A percentile compares a stretch with the other conserved stretches of the same genome.
Conservation (phyloP, 2,329 filamentous ascomycete species). For the Phialophora chinensis region DNA sequence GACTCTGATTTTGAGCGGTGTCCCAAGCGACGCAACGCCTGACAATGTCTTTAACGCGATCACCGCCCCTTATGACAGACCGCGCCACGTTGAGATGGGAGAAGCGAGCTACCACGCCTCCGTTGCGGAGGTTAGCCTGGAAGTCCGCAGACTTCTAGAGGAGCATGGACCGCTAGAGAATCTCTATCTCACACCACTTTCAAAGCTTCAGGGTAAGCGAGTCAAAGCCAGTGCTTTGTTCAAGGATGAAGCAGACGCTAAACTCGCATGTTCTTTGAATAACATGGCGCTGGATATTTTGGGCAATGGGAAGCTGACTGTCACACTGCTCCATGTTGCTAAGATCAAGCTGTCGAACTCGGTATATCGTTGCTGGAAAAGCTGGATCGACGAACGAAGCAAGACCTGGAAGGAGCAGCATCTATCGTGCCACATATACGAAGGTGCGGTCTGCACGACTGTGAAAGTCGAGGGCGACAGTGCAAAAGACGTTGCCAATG, state of each 20-base stretch:
- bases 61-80: conserved; percentile 24
- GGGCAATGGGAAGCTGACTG: conserved; percentile 45
- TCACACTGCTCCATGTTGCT: conserved; percentile 47
- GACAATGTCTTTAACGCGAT: conserved; percentile 35
- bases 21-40: conserved; percentile 32
- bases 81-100: conserved; percentile 34
- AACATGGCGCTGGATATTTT: conserved; percentile 44
- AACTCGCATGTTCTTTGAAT: conserved; percentile 45
- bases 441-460: conserved; percentile 41
- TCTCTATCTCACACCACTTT: conserved; percentile 42
- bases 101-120: conserved; percentile 27
- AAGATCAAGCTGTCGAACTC: conserved; percentile 48
- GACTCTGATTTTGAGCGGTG: conserved; percentile 38
- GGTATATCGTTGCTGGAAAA: conserved; percentile 45
- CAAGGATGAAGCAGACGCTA: conserved; percentile 47
- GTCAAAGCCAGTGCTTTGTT: conserved; percentile 52
- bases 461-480: conserved; percentile 49
- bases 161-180: conserved; percentile 46
- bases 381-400: conserved; percentile 41
- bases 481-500: conserved; percentile 4
- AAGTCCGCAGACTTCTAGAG: conserved; percentile 38
- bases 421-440: conserved; percentile 38
- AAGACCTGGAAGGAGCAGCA: conserved; percentile 44
- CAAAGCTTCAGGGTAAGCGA: conserved; percentile 42
- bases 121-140: conserved; percentile 33